A percentile compares a stretch with the other conserved stretches of the same genome.
phyloP scores from a whole-genome alignment of 192 early-diverging fungal species.

The Coemansia javaensis region DNA sequence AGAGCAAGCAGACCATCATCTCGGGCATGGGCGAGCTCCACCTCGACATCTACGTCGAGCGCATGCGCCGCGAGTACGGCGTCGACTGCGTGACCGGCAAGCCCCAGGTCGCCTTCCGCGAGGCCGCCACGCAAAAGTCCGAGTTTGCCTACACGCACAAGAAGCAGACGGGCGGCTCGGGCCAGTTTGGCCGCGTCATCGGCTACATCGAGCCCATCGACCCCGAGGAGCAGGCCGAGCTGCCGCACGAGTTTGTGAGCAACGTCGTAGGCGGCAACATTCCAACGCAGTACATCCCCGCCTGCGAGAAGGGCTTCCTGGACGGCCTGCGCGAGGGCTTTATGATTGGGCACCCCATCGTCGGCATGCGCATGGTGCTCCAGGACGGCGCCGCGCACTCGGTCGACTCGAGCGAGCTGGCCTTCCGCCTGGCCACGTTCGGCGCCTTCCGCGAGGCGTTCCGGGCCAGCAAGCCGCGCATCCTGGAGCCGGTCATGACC shows the following conservation, averaged over 20 bases:
- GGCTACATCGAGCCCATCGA: constrained; percentile 89
- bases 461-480: constrained; percentile 69
- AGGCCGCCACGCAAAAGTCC: constrained; percentile 71
- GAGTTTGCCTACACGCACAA: constrained; percentile 97
- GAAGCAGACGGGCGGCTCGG: constrained; percentile 96
- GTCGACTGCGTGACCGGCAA: constrained; percentile 95
- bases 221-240: constrained; percentile 55
- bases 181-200: constrained; percentile 88
- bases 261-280: constrained; percentile 92
- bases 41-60: constrained; percentile 92
- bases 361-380: constrained; percentile 79
- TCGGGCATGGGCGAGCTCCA: constrained; percentile 87
- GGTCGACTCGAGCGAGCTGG: constrained; percentile 94
- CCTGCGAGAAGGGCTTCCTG: constrained; percentile 92
- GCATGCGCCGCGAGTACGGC: constrained; percentile 96
- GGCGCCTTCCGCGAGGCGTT: constrained; percentile 91
- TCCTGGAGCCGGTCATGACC: constrained; percentile 96
- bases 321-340: constrained; percentile 87
- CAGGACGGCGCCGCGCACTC: constrained; percentile 88
- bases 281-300: constrained; percentile 86
- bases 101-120: constrained; percentile 96
- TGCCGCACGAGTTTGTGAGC: constrained; percentile 70
- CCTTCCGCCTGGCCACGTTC: constrained; percentile 85
- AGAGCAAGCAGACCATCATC: constrained; percentile 85
- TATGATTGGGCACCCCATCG: constrained; percentile 88